Conservation (phyloP, 2,329 filamentous ascomycete genomes). For the Cadophora gregata region DNA sequence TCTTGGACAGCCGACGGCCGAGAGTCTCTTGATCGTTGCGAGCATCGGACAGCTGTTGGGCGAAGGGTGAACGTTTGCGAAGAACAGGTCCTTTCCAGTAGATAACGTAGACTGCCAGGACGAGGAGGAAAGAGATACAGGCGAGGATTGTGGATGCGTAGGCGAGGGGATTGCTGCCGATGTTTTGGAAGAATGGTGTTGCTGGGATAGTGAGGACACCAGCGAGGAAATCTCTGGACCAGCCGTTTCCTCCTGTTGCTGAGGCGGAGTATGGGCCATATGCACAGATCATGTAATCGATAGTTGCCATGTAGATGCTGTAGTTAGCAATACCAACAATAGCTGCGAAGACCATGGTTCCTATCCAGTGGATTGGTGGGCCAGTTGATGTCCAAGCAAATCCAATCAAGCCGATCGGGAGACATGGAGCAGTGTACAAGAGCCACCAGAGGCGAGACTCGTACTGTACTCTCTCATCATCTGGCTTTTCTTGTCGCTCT, state of each 20-base stretch:
- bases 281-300: slow-evolving; percentile 78
- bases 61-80: slow-evolving; percentile 67
- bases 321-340: slow-evolving; percentile 78
- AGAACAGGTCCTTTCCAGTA: slow-evolving; percentile 68
- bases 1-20: slow-evolving; percentile 26
- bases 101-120: slow-evolving; percentile 68
- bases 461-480: slow-evolving; percentile 67
- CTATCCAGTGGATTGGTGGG: slow-evolving; percentile 70
- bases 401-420: slow-evolving; percentile 71
- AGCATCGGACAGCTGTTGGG: slow-evolving; percentile 61
- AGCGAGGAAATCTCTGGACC: slow-evolving; percentile 74
- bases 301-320: slow-evolving; percentile 74
- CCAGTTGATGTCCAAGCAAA: slow-evolving; percentile 73
- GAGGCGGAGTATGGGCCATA: slow-evolving; percentile 77
- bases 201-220: slow-evolving; percentile 74
- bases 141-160: slow-evolving; percentile 68
- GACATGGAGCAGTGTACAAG: slow-evolving; percentile 63
- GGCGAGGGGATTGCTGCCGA: slow-evolving; percentile 59
- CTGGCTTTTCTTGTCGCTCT: slow-evolving; percentile 55
- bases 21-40: slow-evolving; percentile 24
- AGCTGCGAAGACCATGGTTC: slow-evolving; percentile 66
- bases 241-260: slow-evolving; percentile 78
- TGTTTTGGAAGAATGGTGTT: slow-evolving; percentile 65
- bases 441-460: slow-evolving; percentile 72
- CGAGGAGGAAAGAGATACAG: slow-evolving; percentile 65